Conservation (phyloP, 2,329 filamentous ascomycete genomes). For the Fusarium udum region DNA sequence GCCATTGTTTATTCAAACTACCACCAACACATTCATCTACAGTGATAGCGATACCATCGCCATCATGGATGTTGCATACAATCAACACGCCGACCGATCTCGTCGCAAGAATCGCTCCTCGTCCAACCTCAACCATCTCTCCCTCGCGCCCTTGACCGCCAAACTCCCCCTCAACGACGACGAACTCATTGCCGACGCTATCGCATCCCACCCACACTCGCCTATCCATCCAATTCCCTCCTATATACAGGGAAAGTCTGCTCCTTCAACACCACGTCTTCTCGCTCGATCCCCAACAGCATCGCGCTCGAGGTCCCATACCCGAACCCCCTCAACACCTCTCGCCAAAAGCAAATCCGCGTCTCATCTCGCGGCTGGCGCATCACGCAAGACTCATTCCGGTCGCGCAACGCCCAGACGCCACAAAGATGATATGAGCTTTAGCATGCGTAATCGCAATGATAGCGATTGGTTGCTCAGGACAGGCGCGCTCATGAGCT, state of each 20-base stretch:
- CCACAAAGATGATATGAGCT: constrained; percentile 43
- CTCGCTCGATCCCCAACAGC: constrained; percentile 66
- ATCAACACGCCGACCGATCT: constrained; percentile 66
- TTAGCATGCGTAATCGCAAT: constrained; percentile 50
- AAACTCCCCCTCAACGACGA: constrained; percentile 67
- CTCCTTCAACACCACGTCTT: constrained; percentile 71
- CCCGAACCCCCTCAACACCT: constrained; percentile 53
- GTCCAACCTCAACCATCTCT: constrained; percentile 67
- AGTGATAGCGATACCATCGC: background rate
- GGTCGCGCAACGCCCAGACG: constrained; percentile 51
- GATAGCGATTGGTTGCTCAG: constrained; percentile 73
- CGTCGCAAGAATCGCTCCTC: constrained; percentile 68
- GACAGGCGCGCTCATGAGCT: constrained; percentile 69
- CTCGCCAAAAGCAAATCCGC: constrained; percentile 72
- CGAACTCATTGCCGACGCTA: constrained; percentile 55
- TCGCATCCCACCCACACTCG: constrained; percentile 38
- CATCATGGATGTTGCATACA: constrained; percentile 67
- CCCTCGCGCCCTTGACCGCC: constrained; percentile 71
- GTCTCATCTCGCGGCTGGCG: constrained; percentile 57
- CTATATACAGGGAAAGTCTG: constrained; percentile 70
- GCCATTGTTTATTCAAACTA: background rate
- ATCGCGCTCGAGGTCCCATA: constrained; percentile 57
- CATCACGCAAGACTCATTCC: constrained; percentile 37
- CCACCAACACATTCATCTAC: background rate
- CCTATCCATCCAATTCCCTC: constrained; percentile 51